Evolutionary conservation across 148 eudicot genomes (phyloP).

Genomic region (Oxyria digyna): DNA sequence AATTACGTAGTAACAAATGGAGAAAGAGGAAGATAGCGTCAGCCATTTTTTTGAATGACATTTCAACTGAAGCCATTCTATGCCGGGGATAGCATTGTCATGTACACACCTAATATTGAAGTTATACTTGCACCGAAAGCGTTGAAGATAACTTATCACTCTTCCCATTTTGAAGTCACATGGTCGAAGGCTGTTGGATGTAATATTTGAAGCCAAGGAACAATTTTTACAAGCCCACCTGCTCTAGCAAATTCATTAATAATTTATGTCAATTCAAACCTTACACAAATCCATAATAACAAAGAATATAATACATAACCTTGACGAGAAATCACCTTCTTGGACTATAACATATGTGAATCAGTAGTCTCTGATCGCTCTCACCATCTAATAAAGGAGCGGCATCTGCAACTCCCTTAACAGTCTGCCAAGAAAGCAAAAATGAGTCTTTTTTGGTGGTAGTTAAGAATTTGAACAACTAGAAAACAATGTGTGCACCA

Average conservation of each 20-base stretch:
- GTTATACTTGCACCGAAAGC: constrained; percentile 57
- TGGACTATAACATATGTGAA: constrained; percentile 86
- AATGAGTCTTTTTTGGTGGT: background rate
- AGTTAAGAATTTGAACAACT: background rate
- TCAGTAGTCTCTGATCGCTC: constrained; percentile 63
- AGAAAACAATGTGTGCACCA: background rate
- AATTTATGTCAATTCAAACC: background rate
- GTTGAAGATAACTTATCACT: constrained; percentile 58
- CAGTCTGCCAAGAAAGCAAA: constrained; percentile 36
- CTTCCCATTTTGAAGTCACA: constrained; percentile 94
- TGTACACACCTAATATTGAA: constrained; percentile 59
- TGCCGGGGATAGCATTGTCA: background rate
- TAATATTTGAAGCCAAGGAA: constrained; percentile 60
- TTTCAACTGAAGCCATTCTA: background rate
- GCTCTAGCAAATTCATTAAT: background rate
- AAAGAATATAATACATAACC: background rate
- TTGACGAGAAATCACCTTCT: constrained; percentile 43
- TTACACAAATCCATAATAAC: background rate
- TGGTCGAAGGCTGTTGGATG: constrained; percentile 76
- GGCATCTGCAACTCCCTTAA: constrained; percentile 69
- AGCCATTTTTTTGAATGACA: background rate
- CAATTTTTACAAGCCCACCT: constrained; percentile 91
- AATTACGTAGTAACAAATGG: background rate
- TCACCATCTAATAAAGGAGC: constrained; percentile 36
- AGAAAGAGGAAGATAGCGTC: background rate